Conservation (phyloP, 2,329 filamentous ascomycete species). For the Trichoderma aggressivum region DNA sequence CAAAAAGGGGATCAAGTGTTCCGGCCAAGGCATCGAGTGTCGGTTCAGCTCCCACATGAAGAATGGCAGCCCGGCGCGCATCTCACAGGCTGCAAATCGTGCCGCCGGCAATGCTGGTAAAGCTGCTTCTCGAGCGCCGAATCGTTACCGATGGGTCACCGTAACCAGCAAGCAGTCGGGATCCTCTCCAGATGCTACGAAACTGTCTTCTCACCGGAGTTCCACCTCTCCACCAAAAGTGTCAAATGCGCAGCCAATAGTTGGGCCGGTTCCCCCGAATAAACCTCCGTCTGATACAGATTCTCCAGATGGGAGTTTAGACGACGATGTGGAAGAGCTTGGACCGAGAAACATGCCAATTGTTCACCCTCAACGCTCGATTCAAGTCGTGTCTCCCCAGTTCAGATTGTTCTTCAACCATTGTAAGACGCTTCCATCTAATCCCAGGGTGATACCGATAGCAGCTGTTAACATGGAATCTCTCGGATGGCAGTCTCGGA, state of each 20-base stretch:
- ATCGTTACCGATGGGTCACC: neutral
- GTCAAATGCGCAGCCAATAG: neutral
- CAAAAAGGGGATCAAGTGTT: slow-evolving; percentile 14
- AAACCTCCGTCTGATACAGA: neutral
- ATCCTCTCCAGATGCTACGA: neutral
- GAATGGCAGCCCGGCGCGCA: neutral
- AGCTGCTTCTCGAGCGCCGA: neutral
- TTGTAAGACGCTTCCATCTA: neutral
- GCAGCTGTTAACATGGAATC: neutral
- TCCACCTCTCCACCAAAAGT: neutral
- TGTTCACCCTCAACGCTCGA: neutral
- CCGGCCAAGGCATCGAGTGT: slow-evolving; percentile 11
- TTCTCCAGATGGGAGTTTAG: neutral
- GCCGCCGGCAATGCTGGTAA: neutral
- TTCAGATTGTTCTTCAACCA: slow-evolving; percentile 2
- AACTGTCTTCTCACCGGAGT: neutral
- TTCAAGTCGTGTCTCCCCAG: slow-evolving; percentile 5
- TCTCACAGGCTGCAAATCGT: neutral
- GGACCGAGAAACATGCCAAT: neutral
- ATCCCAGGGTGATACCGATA: neutral
- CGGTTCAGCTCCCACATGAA: slow-evolving; percentile 14
- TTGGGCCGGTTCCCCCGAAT: neutral
- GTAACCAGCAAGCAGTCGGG: slow-evolving; percentile 7
- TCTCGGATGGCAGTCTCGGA: neutral
- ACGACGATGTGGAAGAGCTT: slow-evolving; percentile 4